Evolutionary conservation across 2,329 filamentous ascomycete genomes (phyloP).

Genomic region (Exophiala phaeomuriformis): DNA sequence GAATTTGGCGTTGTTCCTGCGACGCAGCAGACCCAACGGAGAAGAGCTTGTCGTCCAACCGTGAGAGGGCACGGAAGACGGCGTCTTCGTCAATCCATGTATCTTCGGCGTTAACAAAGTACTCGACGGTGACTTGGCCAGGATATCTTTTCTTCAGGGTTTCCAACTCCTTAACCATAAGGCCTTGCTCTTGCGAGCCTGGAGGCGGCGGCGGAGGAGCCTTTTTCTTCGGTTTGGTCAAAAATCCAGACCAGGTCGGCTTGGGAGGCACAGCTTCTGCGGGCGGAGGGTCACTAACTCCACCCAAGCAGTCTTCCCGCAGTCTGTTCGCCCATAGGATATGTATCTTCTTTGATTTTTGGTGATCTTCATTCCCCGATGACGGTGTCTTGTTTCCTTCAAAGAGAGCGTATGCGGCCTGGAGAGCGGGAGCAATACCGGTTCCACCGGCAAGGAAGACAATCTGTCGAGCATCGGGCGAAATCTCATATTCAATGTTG

Average conservation of each 20-base stretch:
- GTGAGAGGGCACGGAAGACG: conserved; percentile 35
- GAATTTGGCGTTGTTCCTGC: conserved; percentile 56
- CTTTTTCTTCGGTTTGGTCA: conserved; percentile 7
- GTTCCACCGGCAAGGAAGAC: conserved; percentile 89
- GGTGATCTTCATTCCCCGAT: conserved; percentile 30
- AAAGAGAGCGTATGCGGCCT: conserved; percentile 60
- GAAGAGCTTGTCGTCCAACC: conserved; percentile 24
- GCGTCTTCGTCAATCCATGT: conserved; percentile 53
- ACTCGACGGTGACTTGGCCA: conserved; percentile 56
- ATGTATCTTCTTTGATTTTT: conserved; percentile 46
- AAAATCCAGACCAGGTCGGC: conserved; percentile 16
- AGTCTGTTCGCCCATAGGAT: conserved; percentile 76
- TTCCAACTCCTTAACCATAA: conserved; percentile 56
- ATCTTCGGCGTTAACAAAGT: conserved; percentile 76
- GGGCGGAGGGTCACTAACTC: conserved; percentile 43
- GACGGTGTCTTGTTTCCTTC: conserved; percentile 29
- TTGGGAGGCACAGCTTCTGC: conserved; percentile 24
- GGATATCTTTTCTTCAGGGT: conserved; percentile 54
- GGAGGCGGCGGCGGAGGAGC: conserved; percentile 17
- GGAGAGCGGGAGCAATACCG: conserved; percentile 81
- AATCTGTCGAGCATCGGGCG: conserved; percentile 51
- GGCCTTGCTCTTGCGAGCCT: conserved; percentile 20
- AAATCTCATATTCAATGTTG: conserved; percentile 58
- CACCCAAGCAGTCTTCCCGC: conserved; percentile 58
- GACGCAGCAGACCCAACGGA: conserved; percentile 2